Conservation (phyloP, 2,329 filamentous ascomycete species). For the Hortaea sp. region DNA sequence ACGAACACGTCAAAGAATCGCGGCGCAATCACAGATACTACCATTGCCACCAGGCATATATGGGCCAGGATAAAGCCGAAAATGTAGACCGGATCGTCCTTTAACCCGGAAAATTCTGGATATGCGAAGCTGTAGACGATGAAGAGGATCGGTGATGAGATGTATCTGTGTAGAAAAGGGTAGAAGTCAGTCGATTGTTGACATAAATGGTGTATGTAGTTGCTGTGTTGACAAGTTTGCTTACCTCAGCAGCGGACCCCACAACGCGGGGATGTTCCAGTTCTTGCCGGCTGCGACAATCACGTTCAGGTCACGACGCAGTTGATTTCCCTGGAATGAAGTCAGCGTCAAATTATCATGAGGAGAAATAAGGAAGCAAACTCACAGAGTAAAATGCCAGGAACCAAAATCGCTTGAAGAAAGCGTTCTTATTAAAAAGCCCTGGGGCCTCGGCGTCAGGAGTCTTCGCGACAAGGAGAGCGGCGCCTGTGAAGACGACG, state of each 20-base stretch:
- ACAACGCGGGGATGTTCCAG: conserved; percentile 46
- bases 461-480: neutral
- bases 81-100: conserved; percentile 43
- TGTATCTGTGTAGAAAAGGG: conserved; percentile 28
- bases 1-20: conserved; percentile 46
- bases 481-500: neutral
- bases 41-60: conserved; percentile 37
- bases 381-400: conserved; percentile 49
- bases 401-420: conserved; percentile 41
- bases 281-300: conserved; percentile 46
- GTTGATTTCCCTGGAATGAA: conserved; percentile 42
- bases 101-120: conserved; percentile 38
- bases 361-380: neutral
- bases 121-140: conserved; percentile 46
- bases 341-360: neutral
- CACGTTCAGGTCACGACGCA: conserved; percentile 45
- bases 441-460: conserved; percentile 33
- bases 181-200: too few species aligned
- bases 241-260: conserved; percentile 34
- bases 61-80: conserved; percentile 42
- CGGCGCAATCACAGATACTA: conserved; percentile 42
- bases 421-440: conserved; percentile 32
- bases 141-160: conserved; percentile 40
- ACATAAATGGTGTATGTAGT: too few species aligned
- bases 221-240: too few species aligned